These are phyloP conservation scores for Arachnopeziza araneosa DNA, from an alignment of 2,329 filamentous ascomycete genomes.

Conservation along the genomic window DNA sequence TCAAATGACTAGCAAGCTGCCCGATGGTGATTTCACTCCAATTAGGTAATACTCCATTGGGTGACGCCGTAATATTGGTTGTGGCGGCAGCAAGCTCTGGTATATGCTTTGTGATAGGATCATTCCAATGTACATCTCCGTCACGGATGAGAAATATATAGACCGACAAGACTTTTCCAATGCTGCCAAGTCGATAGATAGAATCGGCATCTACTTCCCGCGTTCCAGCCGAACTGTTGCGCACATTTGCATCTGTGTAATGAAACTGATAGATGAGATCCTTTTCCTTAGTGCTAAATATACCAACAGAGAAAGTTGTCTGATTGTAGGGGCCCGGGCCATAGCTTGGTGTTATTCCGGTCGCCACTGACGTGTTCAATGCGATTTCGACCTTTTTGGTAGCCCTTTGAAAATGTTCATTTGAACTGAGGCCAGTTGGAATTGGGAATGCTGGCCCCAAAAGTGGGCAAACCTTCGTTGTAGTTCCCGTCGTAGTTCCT, in stretches of 20 bases:
- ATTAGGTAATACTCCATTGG: background rate
- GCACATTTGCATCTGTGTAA: conserved; percentile 1
- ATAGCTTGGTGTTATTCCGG: background rate
- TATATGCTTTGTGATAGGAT: conserved; percentile 36
- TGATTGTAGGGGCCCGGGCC: background rate
- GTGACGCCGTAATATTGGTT: background rate
- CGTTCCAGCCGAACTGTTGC: conserved; percentile 1
- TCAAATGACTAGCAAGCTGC: conserved; percentile 11
- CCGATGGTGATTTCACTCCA: conserved; percentile 17
- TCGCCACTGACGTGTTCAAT: background rate
- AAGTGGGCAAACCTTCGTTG: background rate
- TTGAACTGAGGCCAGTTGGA: background rate
- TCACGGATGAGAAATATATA: conserved; percentile 35
- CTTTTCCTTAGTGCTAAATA: background rate
- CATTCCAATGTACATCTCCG: conserved; percentile 34
- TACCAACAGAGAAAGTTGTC: conserved; percentile 1
- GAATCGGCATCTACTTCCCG: conserved; percentile 22
- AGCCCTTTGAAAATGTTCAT: background rate
- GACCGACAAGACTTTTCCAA: conserved; percentile 41
- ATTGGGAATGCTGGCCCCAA: background rate
- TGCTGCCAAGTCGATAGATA: conserved; percentile 37
- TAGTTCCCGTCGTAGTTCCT: background rate
- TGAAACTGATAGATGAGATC: conserved; percentile 2
- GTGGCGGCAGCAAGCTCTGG: conserved; percentile 34
- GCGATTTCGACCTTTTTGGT: conserved; percentile 31